phyloP scores from a whole-genome alignment of 2,329 filamentous ascomycete genomes.

The Penicillium sp. region DNA sequence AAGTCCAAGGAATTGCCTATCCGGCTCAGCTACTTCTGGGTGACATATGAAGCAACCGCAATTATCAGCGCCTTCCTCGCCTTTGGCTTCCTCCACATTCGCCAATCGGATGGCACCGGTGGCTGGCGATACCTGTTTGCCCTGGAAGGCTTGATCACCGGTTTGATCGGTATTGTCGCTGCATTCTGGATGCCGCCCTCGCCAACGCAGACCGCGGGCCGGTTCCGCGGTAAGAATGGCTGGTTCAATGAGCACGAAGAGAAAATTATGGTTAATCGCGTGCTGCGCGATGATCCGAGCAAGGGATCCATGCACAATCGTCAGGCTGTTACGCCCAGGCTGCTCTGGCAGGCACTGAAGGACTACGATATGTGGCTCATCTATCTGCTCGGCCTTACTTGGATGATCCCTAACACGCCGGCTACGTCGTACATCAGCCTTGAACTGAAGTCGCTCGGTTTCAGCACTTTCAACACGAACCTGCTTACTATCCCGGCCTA shows the following conservation, averaged over 20 bases:
- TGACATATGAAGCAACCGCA: slow-evolving; percentile 52
- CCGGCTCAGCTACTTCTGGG: slow-evolving; percentile 69
- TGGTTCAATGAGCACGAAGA: slow-evolving; percentile 68
- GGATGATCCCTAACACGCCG: slow-evolving; percentile 40
- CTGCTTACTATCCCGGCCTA: slow-evolving; percentile 61
- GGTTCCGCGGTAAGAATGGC: slow-evolving; percentile 59
- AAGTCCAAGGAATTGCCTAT: slow-evolving; percentile 66
- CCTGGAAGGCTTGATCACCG: slow-evolving; percentile 48
- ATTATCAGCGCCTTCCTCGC: slow-evolving; percentile 49
- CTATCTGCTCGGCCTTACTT: slow-evolving; percentile 49
- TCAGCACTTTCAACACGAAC: slow-evolving; percentile 59
- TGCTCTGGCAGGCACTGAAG: slow-evolving; percentile 49
- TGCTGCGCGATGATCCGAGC: slow-evolving; percentile 54
- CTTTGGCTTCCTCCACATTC: slow-evolving; percentile 43
- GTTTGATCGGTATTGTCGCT: slow-evolving; percentile 54
- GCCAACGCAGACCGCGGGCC: slow-evolving; percentile 62
- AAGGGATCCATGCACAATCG: slow-evolving; percentile 63
- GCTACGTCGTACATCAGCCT: slow-evolving; percentile 39
- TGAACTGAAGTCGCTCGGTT: slow-evolving; percentile 52
- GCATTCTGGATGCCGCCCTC: slow-evolving; percentile 62
- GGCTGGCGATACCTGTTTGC: slow-evolving; percentile 46
- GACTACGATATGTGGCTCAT: slow-evolving; percentile 60
- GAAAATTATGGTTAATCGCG: slow-evolving; percentile 65
- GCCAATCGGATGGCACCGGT: slow-evolving; percentile 32
- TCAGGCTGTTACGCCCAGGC: slow-evolving; percentile 48